Evolutionary conservation across 1,139 yeast species (phyloP).

Genomic region (Magnusiomyces fungicola): DNA sequence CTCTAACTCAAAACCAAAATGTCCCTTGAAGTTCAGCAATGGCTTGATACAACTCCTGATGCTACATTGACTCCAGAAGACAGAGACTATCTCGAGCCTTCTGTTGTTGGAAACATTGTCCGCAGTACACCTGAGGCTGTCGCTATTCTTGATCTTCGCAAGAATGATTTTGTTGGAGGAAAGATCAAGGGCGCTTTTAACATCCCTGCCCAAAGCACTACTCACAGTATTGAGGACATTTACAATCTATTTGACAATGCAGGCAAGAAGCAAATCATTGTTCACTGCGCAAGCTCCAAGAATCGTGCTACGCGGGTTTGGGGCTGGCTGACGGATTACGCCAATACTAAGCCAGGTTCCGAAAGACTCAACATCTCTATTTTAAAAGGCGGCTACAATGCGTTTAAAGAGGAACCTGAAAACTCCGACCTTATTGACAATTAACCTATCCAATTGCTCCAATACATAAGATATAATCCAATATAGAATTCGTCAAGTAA

Average conservation of each 20-base stretch:
- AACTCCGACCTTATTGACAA: slow-evolving; percentile 21
- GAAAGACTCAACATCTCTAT: slow-evolving; percentile 9
- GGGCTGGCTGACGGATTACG: slow-evolving; percentile 22
- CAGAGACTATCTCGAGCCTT: slow-evolving; percentile 19
- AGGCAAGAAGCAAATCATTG: slow-evolving; percentile 20
- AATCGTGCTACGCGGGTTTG: slow-evolving; percentile 23
- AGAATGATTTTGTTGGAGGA: slow-evolving; percentile 23
- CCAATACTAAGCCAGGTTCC: slow-evolving; percentile 15
- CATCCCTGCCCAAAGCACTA: slow-evolving; percentile 25
- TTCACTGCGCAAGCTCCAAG: slow-evolving; percentile 20
- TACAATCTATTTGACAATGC: slow-evolving; percentile 20
- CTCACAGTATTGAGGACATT: slow-evolving; percentile 19
- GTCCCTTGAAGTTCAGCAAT: slow-evolving; percentile 9
- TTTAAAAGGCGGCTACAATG: slow-evolving; percentile 23
- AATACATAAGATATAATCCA: too few relatives aligned
- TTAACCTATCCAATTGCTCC: slow-evolving; percentile 13
- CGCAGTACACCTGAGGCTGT: slow-evolving; percentile 14
- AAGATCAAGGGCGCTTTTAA: slow-evolving; percentile 23
- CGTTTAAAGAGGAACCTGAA: slow-evolving; percentile 22
- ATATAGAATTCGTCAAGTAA: too few relatives aligned
- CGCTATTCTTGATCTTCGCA: slow-evolving; percentile 22
- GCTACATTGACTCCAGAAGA: slow-evolving; percentile 14
- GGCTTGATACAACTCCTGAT: slow-evolving; percentile 22
- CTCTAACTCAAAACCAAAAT: background rate
- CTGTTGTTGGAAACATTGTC: slow-evolving; percentile 17